These are phyloP conservation scores for Lomentospora prolificans DNA, from an alignment of 2,329 filamentous ascomycete genomes.

Conservation along the genomic window DNA sequence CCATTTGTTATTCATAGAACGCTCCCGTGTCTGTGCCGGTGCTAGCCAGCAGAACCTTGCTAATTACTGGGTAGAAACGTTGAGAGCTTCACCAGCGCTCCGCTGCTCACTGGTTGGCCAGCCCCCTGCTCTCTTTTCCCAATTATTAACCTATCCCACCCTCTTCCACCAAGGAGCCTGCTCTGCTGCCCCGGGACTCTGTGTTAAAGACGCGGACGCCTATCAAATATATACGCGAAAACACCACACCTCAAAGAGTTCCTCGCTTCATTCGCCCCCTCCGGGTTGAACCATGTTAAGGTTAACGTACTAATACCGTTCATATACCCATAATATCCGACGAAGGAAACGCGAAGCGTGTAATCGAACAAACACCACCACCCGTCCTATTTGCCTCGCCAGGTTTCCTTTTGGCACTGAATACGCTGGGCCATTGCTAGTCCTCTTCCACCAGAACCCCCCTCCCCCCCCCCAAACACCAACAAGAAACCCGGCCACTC, in stretches of 20 bases:
- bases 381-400: background rate
- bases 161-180: background rate
- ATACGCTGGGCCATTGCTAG: too few species aligned
- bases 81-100: background rate
- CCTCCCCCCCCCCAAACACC: background rate
- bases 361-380: background rate
- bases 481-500: background rate
- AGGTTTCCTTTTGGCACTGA: too few species aligned
- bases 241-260: background rate
- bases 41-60: conserved; percentile 1
- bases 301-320: background rate
- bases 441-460: too few species aligned
- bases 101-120: background rate
- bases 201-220: background rate
- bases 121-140: background rate
- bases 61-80: background rate
- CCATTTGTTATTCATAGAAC: background rate
- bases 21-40: background rate
- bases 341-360: background rate
- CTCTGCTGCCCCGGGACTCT: background rate
- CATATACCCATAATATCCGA: background rate
- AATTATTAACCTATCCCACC: background rate
- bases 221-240: background rate
- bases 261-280: background rate
- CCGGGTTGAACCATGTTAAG: background rate